Percentiles rank a stretch among this genome's conserved stretches.
phyloP scores from a whole-genome alignment of 2,329 filamentous ascomycete species.

The Penicillium oxalicum region DNA sequence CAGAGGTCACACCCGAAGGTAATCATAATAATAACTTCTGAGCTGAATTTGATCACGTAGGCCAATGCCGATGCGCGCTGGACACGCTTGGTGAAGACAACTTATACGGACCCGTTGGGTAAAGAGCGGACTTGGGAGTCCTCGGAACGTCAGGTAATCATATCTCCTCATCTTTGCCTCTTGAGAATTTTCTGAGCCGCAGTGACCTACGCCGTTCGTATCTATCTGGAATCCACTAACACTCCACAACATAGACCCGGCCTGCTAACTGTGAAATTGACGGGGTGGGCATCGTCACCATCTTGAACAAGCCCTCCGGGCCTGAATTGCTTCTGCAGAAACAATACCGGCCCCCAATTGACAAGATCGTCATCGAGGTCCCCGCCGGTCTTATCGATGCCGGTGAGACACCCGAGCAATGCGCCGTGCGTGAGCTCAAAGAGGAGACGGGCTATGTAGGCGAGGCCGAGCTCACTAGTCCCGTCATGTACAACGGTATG shows the following conservation, averaged over 20 bases:
- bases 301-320: slow-evolving; percentile 49
- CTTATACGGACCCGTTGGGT: slow-evolving; percentile 40
- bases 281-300: slow-evolving; percentile 56
- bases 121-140: slow-evolving; percentile 42
- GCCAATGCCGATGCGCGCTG: slow-evolving; percentile 38
- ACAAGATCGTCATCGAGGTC: slow-evolving; percentile 55
- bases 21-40: too few relatives aligned
- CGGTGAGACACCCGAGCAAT: slow-evolving; percentile 51
- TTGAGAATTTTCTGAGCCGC: slow-evolving; percentile 1
- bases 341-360: slow-evolving; percentile 56
- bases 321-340: slow-evolving; percentile 49
- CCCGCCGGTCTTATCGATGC: slow-evolving; percentile 56
- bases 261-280: slow-evolving; percentile 49
- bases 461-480: slow-evolving; percentile 36
- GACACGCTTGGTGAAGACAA: slow-evolving; percentile 39
- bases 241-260: slow-evolving; percentile 31
- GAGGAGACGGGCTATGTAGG: slow-evolving; percentile 61
- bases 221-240: slow-evolving; percentile 4
- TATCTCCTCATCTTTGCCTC: neutral
- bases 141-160: slow-evolving; percentile 38
- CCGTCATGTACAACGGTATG: slow-evolving; percentile 43
- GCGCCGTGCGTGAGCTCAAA: slow-evolving; percentile 53
- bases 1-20: too few relatives aligned
- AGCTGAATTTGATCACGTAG: slow-evolving; percentile 14
- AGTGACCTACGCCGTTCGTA: too few relatives aligned